Evolutionary conservation across 1,139 yeast genomes (phyloP), one percentile per base, ranked within the genome.

Genomic region (Yamadazyma diddensiae): DNA sequence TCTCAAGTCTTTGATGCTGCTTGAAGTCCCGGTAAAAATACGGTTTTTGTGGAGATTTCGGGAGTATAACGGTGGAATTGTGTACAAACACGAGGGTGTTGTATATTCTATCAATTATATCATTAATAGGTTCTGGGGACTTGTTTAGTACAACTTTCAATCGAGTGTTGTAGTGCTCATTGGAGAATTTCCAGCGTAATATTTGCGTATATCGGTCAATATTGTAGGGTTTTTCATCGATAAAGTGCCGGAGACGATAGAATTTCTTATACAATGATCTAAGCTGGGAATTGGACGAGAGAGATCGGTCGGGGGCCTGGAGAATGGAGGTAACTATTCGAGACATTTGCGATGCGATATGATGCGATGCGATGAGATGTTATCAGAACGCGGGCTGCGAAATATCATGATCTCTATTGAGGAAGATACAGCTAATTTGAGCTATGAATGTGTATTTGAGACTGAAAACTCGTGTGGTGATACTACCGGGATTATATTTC

Each of bases 61-160:
- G 44, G 9, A 26, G 38, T 15, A 39, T 46, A 8, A 65, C 64
- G 0, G 71, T 59, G 3, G 69, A 55, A 41, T 68, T 68, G 44
- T 58, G 61, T 3, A 66, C 62, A 46, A 68, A 68, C 13, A 53
- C 59, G 20, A 60, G 43, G 2, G 73, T 62, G 37, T 64, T 65
- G 18, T 53, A 36, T 21, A 62, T 29, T 14, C 74, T 39, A 13
- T 41, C 32, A 3, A 52, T 36, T 9, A 61, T 28, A 15, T 36
- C 35, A 1, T 31, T 26, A 14, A 48, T 31, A 3, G 25, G 14
- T 15, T 24, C 34, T 3, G 30, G 34, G 2, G 33, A 23, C 15
- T 39, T 35, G 2, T 35, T 32, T 5, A 57, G 36, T 2, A 56
- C 33, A 1, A 31, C 35, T 3, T 24, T 15, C 18, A 58, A 34